Evolutionary conservation across 495 filamentous ascomycete genomes (phyloP), one percentile per base, ranked within the genome.

Genomic region (Penicillium paradoxum): DNA sequence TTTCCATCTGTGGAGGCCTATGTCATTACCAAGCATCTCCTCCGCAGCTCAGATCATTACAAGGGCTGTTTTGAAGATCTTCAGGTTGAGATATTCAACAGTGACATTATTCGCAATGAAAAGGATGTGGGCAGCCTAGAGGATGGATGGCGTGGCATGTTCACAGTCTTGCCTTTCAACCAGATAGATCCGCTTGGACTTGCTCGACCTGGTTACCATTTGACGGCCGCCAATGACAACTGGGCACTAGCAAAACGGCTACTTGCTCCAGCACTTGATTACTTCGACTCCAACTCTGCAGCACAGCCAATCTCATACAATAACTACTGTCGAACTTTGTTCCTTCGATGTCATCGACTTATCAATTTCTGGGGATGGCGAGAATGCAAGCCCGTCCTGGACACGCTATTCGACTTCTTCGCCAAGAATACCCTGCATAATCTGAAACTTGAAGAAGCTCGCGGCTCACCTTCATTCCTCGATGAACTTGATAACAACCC

Each of bases 351-450:
- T 63, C 83, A 91, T 60, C 76, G 80, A 58, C 78, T 98, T 27
- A 85, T 95, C 36, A 77, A 81, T 38, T 71, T 73, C 51, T 98
- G 93, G 93, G 86, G 88, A 4, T 97, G 93, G 93, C 75, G 78
- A 53, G 84, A 83, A 59, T 91, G 87, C 67, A 88, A 88, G 45
- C 66, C 78, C 10, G 83, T 96, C 25, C 80, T 98, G 36, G 86
- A 86, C 17, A 81, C 77, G 0, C 76, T 96, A 4, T 98, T 95
- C 58, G 90, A 96, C 65, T 96, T 96, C 64, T 97, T 96, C 57
- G 89, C 87, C 3, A 83, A 79, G 3, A 86, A 86, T 53, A 79
- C 79, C 22, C 73, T 97, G 1, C 76, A 81, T 30, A 85, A 91
- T 62, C 66, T 98, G 36, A 79, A 78, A 37, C 87, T 87, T 24